Evolutionary conservation across 2,329 filamentous ascomycete species (phyloP), one percentile per base, ranked within the genome.

Genomic region (Colletotrichum neosansevieriae): DNA sequence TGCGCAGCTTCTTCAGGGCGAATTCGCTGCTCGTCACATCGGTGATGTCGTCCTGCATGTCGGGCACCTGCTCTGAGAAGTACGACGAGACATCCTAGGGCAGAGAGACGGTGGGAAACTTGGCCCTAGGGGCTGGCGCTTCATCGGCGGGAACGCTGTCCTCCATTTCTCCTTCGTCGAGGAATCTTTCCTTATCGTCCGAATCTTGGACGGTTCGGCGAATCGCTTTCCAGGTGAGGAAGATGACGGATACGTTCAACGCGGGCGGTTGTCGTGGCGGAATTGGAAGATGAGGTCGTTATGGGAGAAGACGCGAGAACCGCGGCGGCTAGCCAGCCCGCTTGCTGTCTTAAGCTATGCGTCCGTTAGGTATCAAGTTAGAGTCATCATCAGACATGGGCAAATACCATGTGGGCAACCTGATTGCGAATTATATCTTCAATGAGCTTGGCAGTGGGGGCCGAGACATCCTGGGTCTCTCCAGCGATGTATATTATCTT

Each of bases 401-500:
- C n/a, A 9, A 9, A 10, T 51, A 74, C 72, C 57, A 72, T 67
- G 15, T 71, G 57, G 6, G 72, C 59, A 1, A 71, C 67, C 36
- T 74, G 70, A 3, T 70, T 65, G 5, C 60, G 64, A 29, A 74
- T 69, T 36, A 74, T 71, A 10, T 70, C 64, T 58, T 74, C 72
- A 5, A 74, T 63, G 11, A 72, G 47, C 0, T 71, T 70, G 10
- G 67, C 70, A 13, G 70, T 73, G 12, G 71, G 66, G 9, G 49
- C 42, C 4, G 71, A 69, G n/a, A 63, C 49, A 7, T 72, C 66
- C 10, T 67, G 59, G 1, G 44, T 63, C 34, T 74, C 71, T 19
- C 71, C 73, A 6, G 72, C 72, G 6, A 74, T 72, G 44, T 66
- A 73, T 71, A 74, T 74, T 71, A 73, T 73, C 71, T 74, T 32